These are phyloP conservation scores for Halteria grandinella DNA, from an alignment of 73 alveolate species.

Conservation along the genomic window DNA sequence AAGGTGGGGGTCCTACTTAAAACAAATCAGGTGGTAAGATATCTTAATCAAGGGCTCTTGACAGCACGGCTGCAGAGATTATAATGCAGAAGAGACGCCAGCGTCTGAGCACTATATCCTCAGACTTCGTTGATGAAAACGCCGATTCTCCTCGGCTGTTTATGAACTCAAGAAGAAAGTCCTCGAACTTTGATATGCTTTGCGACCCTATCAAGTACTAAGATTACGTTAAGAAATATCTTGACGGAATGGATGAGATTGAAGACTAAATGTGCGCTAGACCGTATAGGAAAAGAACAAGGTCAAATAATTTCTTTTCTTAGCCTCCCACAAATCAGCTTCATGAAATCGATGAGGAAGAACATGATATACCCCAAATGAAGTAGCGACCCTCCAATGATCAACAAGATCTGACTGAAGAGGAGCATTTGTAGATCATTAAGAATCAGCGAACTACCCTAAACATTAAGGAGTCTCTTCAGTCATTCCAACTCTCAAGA, in stretches of 20 bases:
- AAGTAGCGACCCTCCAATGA: no score
- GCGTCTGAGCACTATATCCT: slow-evolving; percentile 41
- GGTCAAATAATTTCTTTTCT: neutral
- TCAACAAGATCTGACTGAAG: no score
- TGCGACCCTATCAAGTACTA: slow-evolving; percentile 43
- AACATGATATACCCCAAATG: no score
- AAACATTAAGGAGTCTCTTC: no score
- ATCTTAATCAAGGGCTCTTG: no score
- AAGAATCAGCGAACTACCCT: no score
- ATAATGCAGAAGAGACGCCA: slow-evolving; percentile 38
- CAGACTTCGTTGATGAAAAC: slow-evolving; percentile 41
- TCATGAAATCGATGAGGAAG: slow-evolving; percentile 35
- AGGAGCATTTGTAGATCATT: no score
- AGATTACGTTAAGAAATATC: slow-evolving; percentile 6
- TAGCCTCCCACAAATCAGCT: neutral
- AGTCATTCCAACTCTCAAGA: no score
- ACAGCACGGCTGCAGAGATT: no score
- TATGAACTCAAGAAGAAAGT: slow-evolving; percentile 48
- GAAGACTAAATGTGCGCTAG: neutral
- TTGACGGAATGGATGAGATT: slow-evolving; percentile 53
- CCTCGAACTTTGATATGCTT: slow-evolving; percentile 44
- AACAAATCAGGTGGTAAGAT: no score
- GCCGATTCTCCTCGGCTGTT: slow-evolving; percentile 26
- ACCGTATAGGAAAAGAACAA: slow-evolving; percentile 9
- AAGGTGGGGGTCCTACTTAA: no score